These are phyloP conservation scores for Rachicladosporium sp. DNA, from an alignment of 2,329 filamentous ascomycete species.

Conservation along the genomic window DNA sequence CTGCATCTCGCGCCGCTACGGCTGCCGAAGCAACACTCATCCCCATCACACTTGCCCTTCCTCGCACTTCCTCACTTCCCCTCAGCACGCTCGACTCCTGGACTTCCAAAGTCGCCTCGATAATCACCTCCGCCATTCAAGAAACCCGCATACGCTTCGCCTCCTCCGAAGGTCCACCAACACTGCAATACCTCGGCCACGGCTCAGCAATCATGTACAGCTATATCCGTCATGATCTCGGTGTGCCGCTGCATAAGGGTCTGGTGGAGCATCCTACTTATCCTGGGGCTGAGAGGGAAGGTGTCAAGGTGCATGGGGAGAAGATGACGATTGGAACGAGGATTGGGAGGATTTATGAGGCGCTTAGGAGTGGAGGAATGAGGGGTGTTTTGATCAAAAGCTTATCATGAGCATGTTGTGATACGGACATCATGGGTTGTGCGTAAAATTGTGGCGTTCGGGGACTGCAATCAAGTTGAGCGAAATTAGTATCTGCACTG, in stretches of 20 bases:
- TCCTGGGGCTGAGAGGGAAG: constrained; percentile 6
- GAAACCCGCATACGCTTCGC: constrained; percentile 5
- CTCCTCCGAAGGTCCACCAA: constrained; percentile 3
- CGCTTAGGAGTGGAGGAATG: constrained; percentile 13
- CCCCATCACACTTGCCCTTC: constrained; percentile 4
- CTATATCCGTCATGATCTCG: constrained; percentile 11
- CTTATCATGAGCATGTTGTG: constrained; percentile 7
- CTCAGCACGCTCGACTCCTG: constrained; percentile 3
- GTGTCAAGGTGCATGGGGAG: constrained; percentile 5
- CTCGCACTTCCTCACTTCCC: neutral
- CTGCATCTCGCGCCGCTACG: constrained; percentile 2
- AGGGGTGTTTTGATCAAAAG: constrained; percentile 9
- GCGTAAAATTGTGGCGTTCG: too few species aligned
- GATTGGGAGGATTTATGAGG: constrained; percentile 14
- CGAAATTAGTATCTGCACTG: too few species aligned
- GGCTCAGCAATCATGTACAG: constrained; percentile 12
- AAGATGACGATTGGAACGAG: constrained; percentile 11
- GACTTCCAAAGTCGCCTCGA: neutral
- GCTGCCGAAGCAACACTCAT: constrained; percentile 6
- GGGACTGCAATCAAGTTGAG: too few species aligned
- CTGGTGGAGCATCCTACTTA: constrained; percentile 15
- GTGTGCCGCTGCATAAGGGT: constrained; percentile 11
- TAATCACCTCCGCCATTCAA: constrained; percentile 4
- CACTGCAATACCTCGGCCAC: constrained; percentile 9
- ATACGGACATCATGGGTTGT: too few species aligned